Evolutionary conservation across 148 eudicot species (phyloP), one percentile per base, ranked within the genome.

Genomic region (Rhododendron williamsianum): DNA sequence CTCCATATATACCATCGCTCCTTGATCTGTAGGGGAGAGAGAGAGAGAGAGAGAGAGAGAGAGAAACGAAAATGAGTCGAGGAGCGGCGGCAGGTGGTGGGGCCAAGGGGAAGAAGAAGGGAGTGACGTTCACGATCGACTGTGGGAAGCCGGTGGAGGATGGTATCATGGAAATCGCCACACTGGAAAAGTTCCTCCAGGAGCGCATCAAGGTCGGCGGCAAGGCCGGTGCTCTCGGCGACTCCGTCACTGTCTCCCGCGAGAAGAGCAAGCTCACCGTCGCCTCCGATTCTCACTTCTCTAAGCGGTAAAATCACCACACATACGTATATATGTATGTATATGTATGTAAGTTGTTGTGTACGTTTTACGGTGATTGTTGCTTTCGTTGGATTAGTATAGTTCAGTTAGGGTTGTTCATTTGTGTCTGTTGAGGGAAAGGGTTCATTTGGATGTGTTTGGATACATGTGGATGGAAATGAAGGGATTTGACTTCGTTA

Each of bases 141-240:
- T 89, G 88, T 10, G 86, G 82, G 82, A 89, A 89, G 82, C 88
- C 88, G 58, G 86, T 81, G 41, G 88, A 88, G 82, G 90, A 88
- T 18, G 86, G 79, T 60, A 86, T 88, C 81, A 88, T 88, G 90
- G 90, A 88, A 19, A 83, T 88, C 36, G 90, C 88, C n/a, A 83
- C 90, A 9, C 86, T 89, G 33, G 90, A 89, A 76, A 84, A 89
- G 88, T 89, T 89, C 35, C 58, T 89, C 23, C 90, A 89, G 76
- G 90, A 89, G 27, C 81, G 88, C 6, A 89, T 89, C 65, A 88
- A 85, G 67, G 87, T 85, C 49, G 87, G 83, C 63, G 89, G 89
- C 77, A 88, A 88, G 78, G 89, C 89, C 33, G 89, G 89, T 36
- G 85, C 82, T 15, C 81, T 88, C 25, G 89, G 89, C 7, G 87